Evolutionary conservation across 495 filamentous ascomycete species (phyloP).

Genomic region (Platismatia glauca): DNA sequence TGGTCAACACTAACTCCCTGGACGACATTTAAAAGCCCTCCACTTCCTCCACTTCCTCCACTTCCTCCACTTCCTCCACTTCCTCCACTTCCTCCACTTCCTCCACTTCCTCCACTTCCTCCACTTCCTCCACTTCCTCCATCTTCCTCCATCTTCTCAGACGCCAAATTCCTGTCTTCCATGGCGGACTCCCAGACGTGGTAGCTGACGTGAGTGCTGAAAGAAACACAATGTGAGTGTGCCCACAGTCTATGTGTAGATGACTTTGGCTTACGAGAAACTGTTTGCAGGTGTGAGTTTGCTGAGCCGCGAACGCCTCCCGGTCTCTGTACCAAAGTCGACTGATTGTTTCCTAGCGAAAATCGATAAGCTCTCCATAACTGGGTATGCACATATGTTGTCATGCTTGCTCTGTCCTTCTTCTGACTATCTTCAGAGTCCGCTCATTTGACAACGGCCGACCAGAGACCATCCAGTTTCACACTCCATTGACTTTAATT

Average conservation of each 20-base stretch:
- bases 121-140: neutral
- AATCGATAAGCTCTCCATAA: conserved; percentile 82
- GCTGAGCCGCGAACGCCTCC: neutral
- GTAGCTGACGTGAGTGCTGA: neutral
- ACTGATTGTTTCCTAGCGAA: conserved; percentile 41
- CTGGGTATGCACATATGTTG: conserved; percentile 46
- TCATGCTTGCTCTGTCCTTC: neutral
- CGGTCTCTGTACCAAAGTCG: neutral
- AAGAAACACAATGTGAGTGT: conserved; percentile 9
- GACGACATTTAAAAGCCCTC: neutral
- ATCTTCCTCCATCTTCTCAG: neutral
- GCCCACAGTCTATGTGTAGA: neutral
- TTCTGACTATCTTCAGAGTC: conserved; percentile 44
- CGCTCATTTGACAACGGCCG: conserved; percentile 79
- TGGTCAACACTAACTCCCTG: neutral
- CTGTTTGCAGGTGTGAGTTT: conserved; percentile 12
- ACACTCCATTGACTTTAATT: conserved; percentile 85
- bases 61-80: neutral
- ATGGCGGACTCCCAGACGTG: neutral
- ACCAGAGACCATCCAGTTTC: conserved; percentile 78
- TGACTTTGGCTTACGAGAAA: neutral
- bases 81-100: neutral
- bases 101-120: neutral
- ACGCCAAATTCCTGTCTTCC: neutral
- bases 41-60: neutral